These are phyloP conservation scores for Salix arbutifolia DNA, from an alignment of 345 rosid species.

Conservation along the genomic window DNA sequence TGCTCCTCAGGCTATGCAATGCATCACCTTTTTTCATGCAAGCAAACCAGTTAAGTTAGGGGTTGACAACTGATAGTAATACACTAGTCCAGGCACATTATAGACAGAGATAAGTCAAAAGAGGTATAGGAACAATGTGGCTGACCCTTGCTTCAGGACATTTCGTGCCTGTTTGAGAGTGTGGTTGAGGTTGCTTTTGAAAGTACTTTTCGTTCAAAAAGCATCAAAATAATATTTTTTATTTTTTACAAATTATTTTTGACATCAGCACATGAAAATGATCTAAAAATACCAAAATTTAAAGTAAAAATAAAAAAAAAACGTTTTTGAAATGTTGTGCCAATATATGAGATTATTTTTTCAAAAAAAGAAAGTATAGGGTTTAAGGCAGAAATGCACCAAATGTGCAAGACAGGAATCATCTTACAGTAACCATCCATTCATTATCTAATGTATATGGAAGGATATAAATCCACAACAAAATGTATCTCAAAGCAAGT, in stretches of 20 bases:
- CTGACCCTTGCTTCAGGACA: neutral
- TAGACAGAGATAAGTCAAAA: neutral
- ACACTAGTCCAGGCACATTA: neutral
- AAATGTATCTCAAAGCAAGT: neutral
- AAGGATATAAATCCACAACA: neutral
- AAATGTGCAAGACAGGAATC: neutral
- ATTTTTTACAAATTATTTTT: no score
- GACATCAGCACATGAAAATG: no score
- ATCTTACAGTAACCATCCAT: neutral
- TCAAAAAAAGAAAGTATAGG: neutral
- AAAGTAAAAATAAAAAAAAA: no score
- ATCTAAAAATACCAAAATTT: no score
- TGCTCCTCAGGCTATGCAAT: constrained; percentile 71
- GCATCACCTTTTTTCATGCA: constrained; percentile 73
- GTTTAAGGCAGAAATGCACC: neutral
- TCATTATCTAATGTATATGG: neutral
- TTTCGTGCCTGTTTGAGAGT: neutral
- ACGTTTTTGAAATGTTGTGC: no score
- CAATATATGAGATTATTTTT: no score
- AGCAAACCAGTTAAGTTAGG: neutral
- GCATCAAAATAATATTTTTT: no score
- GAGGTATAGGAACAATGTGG: neutral
- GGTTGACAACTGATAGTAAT: neutral
- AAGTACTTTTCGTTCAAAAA: no score
- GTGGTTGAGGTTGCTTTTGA: no score